Base-by-base conservation (phyloP, 164 flowering plant genomes). In the Dillenia suffruticosa region DNA sequence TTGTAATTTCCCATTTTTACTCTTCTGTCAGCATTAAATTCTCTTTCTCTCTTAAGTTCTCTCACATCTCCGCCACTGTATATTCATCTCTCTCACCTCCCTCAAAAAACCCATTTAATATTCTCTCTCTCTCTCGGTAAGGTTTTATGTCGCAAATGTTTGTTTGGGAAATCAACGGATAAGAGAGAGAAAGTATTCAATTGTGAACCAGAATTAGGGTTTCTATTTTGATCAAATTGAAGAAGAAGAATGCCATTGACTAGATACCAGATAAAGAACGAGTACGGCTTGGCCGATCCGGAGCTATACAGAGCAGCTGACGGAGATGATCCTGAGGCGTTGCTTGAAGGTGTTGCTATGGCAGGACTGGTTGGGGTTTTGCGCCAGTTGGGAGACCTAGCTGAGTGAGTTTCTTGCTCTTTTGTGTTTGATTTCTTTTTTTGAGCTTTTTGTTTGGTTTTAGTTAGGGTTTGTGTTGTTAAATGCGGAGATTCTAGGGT, bases 281-380 rank as follows among this genome's bases (percentile, higher is more conserved):
- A 90, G 85, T 91, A 79, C 73, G 75, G 87, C 55, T 86, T 89
- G 65, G 97, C 94, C 52, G 97, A 90, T 85, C 94, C 97, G 17
- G 94, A 92, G 74, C 81, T 95, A 26, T 90, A 88, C 74, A 69
- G 72, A 66, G 73, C 87, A 5, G 89, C 96, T 15, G 92, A 95
- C 66, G 87, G 72, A 61, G 94, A 92, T 84, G 99, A 95, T 72
- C 97, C 99, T 15, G 97, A 95, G 57, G 97, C 97, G 17, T 58
- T 95, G 7, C 83, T 95, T 16, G 99, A 95, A 79, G 99, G 92
- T 24, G 94, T 95, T 45, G 96, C 99, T 74, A 89, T 95, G 97
- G 89, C 99, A 11, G 99, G 97, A 54, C 92, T 95, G 22, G 92
- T 92, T 17, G 99, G 99, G 40, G 76, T 95, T 52, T 68, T 95